Conservation (phyloP, 768 basidiomycete species). For the Grammothele lineata region DNA sequence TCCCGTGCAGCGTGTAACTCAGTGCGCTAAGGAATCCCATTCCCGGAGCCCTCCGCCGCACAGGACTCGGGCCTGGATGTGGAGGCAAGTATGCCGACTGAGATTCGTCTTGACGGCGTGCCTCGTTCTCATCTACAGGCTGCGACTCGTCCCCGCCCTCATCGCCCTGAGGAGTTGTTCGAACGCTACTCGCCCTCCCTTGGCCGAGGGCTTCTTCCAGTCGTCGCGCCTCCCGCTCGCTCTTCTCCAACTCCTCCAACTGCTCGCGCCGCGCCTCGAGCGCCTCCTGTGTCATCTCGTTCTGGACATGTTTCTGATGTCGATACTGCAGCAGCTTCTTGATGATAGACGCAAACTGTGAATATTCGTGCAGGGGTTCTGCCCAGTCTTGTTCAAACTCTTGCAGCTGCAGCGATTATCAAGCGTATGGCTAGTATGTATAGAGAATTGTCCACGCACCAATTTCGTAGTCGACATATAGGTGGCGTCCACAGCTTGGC, state of each 20-base stretch:
- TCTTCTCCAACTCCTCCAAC: constrained; percentile 87
- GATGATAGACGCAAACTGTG: constrained; percentile 92
- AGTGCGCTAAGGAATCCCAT: constrained; percentile 89
- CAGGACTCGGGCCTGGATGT: constrained; percentile 75
- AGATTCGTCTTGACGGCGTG: constrained; percentile 27
- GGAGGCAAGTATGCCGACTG: constrained; percentile 55
- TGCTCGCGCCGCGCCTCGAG: constrained; percentile 81
- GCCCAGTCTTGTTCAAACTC: constrained; percentile 94
- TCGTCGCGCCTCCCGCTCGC: constrained; percentile 84
- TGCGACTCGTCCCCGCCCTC: constrained; percentile 18
- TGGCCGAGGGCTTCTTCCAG: constrained; percentile 75
- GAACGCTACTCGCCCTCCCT: constrained; percentile 18
- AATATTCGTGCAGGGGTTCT: constrained; percentile 93
- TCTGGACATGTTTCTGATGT: constrained; percentile 97
- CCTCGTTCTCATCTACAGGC: constrained; percentile 35
- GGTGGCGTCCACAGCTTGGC: constrained; percentile 92
- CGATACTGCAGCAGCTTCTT: constrained; percentile 92
- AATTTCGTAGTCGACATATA: constrained; percentile 90
- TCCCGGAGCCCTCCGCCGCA: constrained; percentile 60
- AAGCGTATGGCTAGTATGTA: too few species aligned
- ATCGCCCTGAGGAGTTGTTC: constrained; percentile 22
- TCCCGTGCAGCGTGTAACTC: constrained; percentile 91
- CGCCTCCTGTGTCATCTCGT: constrained; percentile 92
- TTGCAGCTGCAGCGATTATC: constrained; percentile 83
- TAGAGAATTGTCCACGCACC: too few species aligned